Evolutionary conservation across 371 early-diverging fungal species (phyloP), one percentile per base, ranked within the genome.

Genomic region (Ordospora pajunii): DNA sequence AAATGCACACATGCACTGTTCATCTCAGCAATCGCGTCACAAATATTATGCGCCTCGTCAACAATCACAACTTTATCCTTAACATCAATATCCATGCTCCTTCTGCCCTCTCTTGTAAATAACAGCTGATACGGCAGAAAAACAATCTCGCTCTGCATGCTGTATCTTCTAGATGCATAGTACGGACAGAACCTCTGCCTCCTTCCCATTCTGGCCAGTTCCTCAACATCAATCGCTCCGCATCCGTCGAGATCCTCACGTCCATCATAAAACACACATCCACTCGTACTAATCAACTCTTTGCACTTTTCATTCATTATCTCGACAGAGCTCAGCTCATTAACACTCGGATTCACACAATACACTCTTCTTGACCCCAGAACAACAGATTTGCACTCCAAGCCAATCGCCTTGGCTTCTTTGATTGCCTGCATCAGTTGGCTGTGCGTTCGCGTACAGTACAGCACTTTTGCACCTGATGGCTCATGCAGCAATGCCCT

Each of bases 31-130:
- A 86, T 77, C 10, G 80, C 67, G 1, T 81, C 78, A 69, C 67
- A 80, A 45, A 86, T 77, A 65, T 86, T 86, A 70, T 86, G 86
- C 19, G 82, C 84, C 66, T 86, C 86, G 71, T 86, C 86, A 49
- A 86, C 76, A 40, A 86, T 70, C 10, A 86, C 37, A 42, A 86
- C 77, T 14, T 73, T 68, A 45, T 79, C 75, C 12, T 49, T n/a
- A 40, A 78, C 49, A 54, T 76, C 45, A n/a, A 86, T 77, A 25
- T 78, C 65, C 21, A 64, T 1, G 44, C 77, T 79, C 37, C 68
- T 76, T 21, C 83, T 70, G 10, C 77, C 76, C 54, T 82, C 80
- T 65, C 67, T 50, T 6, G 70, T 65, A 43, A 86, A 82, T 12
- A 86, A 37, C 46, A 83, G 53, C 40, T 73, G 76, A 65, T 86